Percentiles rank a stretch among this genome's conserved stretches.
Evolutionary conservation across 495 filamentous ascomycete genomes (phyloP).

Genomic region (Talaromyces ruber): DNA sequence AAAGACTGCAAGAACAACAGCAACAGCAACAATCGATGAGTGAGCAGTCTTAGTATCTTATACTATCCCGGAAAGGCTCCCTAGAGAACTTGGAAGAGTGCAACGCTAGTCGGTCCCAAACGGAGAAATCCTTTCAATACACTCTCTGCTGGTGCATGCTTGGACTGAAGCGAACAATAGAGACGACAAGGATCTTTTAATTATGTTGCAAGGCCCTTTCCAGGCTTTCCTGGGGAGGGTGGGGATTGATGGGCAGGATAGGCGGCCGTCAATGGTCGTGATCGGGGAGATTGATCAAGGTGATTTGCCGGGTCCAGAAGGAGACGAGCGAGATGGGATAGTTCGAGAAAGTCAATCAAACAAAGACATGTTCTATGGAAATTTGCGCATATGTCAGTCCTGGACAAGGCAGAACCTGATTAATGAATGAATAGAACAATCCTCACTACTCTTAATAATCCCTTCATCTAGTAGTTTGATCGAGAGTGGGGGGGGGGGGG

Average conservation of each 20-base stretch:
- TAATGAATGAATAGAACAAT: background rate
- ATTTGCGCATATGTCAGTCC: background rate
- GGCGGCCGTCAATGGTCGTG: background rate
- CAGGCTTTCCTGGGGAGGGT: constrained; percentile 1
- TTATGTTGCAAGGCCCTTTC: background rate
- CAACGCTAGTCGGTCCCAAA: background rate
- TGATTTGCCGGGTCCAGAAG: background rate
- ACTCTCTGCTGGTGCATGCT: background rate
- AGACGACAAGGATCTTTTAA: constrained; percentile 5
- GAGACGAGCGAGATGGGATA: background rate
- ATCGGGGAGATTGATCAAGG: background rate
- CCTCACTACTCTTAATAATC: background rate
- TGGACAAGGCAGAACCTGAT: background rate
- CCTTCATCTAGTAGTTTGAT: constrained; percentile 2
- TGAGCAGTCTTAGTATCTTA: background rate
- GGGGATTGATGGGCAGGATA: constrained; percentile 1
- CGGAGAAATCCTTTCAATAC: background rate
- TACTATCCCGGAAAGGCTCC: background rate
- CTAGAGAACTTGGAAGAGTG: background rate
- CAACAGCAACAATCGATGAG: background rate
- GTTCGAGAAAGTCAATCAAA: background rate
- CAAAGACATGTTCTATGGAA: constrained; percentile 1
- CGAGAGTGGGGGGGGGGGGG: background rate
- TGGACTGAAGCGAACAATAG: background rate
- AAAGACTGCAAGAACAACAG: too few species aligned